Evolutionary conservation across 441 rosid genomes (phyloP), one percentile per base, ranked within the genome.

Genomic region (Erodium texanum): DNA sequence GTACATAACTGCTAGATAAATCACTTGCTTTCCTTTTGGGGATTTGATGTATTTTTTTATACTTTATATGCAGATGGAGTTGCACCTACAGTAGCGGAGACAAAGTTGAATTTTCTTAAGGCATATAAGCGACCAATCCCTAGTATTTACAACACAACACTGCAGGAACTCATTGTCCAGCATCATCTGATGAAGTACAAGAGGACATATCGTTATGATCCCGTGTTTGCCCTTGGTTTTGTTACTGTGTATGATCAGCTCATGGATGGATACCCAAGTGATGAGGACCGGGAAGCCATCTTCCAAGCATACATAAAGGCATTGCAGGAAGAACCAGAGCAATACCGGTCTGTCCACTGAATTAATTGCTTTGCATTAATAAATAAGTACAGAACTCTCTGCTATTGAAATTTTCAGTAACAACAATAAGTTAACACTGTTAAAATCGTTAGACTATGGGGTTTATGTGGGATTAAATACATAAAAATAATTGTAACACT

Each of bases 261-360:
- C 80, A 93, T 93, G 97, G 96, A 91, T 75, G 99, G 99, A 20
- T 93, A 91, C 74, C 93, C 95, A 7, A 84, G 93, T 70, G 93
- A 90, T 48, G 87, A 88, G 78, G 99, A 93, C 63, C 86, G 93
- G 29, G 92, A 89, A 58, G 81, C 88, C 71, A 88, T 91, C 62
- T 93, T 91, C 68, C 82, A 82, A 80, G 95, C 97, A 4, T 93
- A 93, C 73, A 73, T 93, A 1, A 73, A 78, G 38, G 95, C 99
- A 18, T 78, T 93, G 76, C 80, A 84, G 14, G 99, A 93, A 84
- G 95, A 91, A 24, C 99, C 99, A 3, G 74, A 84, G 74, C 88
- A 88, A 75, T 93, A 93, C 81, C 86, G 97, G 99, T 89, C 77
- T 73, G 74, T 67, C 14, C 75, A 19, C 68, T 24, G 3, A 62